Evolutionary conservation across 2,329 filamentous ascomycete genomes (phyloP).

Genomic region (Claviceps quebecensis): DNA sequence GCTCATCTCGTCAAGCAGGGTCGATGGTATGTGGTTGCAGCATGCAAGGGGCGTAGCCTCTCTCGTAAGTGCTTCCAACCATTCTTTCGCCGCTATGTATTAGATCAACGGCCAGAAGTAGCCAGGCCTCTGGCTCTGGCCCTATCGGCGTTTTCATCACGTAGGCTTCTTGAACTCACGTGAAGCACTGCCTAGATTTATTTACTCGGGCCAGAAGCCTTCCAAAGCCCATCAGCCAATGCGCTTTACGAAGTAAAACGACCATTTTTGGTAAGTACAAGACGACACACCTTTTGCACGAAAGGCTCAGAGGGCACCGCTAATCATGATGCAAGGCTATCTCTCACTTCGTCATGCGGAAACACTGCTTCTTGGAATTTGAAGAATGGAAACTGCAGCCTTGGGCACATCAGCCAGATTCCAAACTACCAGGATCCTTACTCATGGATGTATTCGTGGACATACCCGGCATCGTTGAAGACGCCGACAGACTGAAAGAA

Average conservation of each 20-base stretch:
- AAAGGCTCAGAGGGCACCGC: background rate
- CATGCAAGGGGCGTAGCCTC: constrained; percentile 3
- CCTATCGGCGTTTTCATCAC: too few relatives aligned
- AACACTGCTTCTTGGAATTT: constrained; percentile 4
- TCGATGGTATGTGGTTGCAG: constrained; percentile 3
- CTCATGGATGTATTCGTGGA: constrained; percentile 7
- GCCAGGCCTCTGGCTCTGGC: too few relatives aligned
- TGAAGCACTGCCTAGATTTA: background rate
- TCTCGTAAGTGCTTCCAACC: background rate
- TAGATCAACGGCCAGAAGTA: too few relatives aligned
- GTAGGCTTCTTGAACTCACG: too few relatives aligned
- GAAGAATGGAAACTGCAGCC: constrained; percentile 4
- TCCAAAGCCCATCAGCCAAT: constrained; percentile 4
- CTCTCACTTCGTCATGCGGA: constrained; percentile 5
- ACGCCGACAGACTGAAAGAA: constrained; percentile 1
- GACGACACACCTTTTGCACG: background rate
- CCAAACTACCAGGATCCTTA: constrained; percentile 3
- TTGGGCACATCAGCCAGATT: constrained; percentile 1
- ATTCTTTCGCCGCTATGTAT: too few relatives aligned
- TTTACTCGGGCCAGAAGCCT: constrained; percentile 4
- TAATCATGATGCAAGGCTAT: constrained; percentile 1
- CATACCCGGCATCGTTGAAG: constrained; percentile 5
- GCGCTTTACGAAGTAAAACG: constrained; percentile 5
- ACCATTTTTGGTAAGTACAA: constrained; percentile 2
- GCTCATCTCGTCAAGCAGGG: constrained; percentile 4